Conservation (phyloP, 2,329 filamentous ascomycete genomes). For the Sclerotinia spermophila region DNA sequence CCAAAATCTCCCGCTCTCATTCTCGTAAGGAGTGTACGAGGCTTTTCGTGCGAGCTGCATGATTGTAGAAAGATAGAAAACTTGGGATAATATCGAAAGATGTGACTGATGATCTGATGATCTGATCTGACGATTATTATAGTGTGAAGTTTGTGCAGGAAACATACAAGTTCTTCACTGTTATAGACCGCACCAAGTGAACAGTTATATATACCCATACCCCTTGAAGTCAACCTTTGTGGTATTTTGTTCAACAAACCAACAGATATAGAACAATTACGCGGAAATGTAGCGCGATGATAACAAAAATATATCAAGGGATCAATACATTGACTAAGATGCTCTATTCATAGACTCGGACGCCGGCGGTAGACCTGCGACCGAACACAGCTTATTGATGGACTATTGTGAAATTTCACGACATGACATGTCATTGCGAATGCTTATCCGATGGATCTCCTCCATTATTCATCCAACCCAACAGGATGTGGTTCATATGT, state of each 20-base stretch:
- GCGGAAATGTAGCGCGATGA: not conserved
- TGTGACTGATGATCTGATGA: not conserved
- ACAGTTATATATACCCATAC: not conserved
- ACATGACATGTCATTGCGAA: not conserved
- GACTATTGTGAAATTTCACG: not conserved
- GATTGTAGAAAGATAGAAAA: not conserved
- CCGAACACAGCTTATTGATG: not conserved
- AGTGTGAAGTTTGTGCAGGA: not conserved
- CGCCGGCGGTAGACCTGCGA: not conserved
- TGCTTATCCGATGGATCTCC: rapidly evolving
- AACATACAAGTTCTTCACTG: not conserved
- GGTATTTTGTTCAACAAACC: too few species aligned
- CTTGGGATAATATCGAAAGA: not conserved
- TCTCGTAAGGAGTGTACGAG: not conserved
- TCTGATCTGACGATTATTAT: not conserved
- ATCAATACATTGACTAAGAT: not conserved
- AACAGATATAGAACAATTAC: not conserved
- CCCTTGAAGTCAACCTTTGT: not conserved
- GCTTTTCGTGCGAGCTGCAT: not conserved
- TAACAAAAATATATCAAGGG: not conserved
- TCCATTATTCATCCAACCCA: not conserved
- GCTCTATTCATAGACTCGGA: not conserved
- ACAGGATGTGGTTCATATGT: not conserved
- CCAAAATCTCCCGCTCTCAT: not conserved
- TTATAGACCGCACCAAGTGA: not conserved